Evolutionary conservation across 805 yeast species (phyloP).

Genomic region (Lachancea lanzarotensis): DNA sequence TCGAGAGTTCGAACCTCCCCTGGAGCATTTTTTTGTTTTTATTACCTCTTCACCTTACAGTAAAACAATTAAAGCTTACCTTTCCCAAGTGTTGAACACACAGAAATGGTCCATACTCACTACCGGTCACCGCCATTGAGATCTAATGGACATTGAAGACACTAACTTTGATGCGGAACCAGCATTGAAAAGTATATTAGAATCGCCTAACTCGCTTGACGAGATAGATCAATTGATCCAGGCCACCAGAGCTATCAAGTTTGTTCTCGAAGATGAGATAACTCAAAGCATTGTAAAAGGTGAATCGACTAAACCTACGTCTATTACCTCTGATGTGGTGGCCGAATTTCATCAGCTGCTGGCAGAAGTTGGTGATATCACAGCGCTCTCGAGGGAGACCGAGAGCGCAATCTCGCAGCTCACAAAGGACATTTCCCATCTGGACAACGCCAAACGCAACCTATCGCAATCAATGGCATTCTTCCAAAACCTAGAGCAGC

Average conservation of each 20-base stretch:
- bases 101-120: no score
- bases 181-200: slow-evolving; percentile 47
- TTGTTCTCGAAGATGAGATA: slow-evolving; percentile 39
- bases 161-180: slow-evolving; percentile 45
- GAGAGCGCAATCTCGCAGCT: slow-evolving; percentile 57
- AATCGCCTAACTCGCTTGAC: slow-evolving; percentile 43
- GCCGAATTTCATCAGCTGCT: slow-evolving; percentile 35
- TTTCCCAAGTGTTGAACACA: no score
- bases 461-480: slow-evolving; percentile 80
- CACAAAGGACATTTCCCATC: slow-evolving; percentile 68
- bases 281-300: slow-evolving; percentile 30
- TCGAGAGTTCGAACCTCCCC: slow-evolving; percentile 47
- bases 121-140: neutral
- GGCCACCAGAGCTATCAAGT: slow-evolving; percentile 46
- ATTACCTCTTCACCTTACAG: neutral
- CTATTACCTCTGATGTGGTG: slow-evolving; percentile 16
- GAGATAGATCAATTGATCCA: slow-evolving; percentile 46
- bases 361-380: slow-evolving; percentile 55
- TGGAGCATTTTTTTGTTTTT: slow-evolving; percentile 33
- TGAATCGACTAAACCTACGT: slow-evolving; percentile 1
- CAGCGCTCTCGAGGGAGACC: slow-evolving; percentile 51
- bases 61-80: neutral
- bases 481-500: slow-evolving; percentile 79
- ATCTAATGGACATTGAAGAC: slow-evolving; percentile 28
- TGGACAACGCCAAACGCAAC: slow-evolving; percentile 81